Percentiles rank a stretch among this genome's conserved stretches.
phyloP scores from a whole-genome alignment of 1,139 yeast genomes.

The Suhomyces atakaporum region DNA sequence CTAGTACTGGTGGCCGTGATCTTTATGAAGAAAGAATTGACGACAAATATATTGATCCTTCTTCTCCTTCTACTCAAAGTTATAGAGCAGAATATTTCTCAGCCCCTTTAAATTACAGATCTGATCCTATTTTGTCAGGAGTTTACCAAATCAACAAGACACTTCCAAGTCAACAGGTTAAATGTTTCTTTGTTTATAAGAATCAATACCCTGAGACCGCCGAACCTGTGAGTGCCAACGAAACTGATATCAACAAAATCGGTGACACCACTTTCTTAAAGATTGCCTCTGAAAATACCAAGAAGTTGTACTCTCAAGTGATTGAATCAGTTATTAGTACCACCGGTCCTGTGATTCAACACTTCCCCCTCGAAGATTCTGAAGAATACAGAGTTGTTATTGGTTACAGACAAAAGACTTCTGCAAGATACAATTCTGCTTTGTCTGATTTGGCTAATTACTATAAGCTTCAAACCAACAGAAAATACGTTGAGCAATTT shows the following conservation, averaged over 20 bases:
- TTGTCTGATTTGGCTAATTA: constrained; percentile 85
- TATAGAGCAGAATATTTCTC: constrained; percentile 85
- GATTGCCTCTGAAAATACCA: constrained; percentile 80
- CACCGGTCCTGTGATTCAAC: constrained; percentile 92
- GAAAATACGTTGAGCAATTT: constrained; percentile 94
- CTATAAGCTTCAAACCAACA: constrained; percentile 80
- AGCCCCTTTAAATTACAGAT: constrained; percentile 58
- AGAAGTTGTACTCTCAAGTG: constrained; percentile 70
- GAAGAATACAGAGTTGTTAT: constrained; percentile 83
- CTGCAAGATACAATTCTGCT: constrained; percentile 88
- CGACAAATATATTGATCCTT: constrained; percentile 70
- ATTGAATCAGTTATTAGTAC: constrained; percentile 69
- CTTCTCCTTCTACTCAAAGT: constrained; percentile 40
- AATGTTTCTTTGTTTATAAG: constrained; percentile 86
- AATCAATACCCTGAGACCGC: constrained; percentile 54
- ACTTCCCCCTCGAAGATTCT: constrained; percentile 75
- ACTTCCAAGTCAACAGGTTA: constrained; percentile 54
- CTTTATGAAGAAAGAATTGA: constrained; percentile 72
- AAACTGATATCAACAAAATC: constrained; percentile 60
- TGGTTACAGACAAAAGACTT: constrained; percentile 82
- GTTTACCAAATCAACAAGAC: constrained; percentile 36
- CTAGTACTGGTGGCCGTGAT: constrained; percentile 37
- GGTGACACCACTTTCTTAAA: constrained; percentile 80
- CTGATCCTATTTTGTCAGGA: constrained; percentile 49
- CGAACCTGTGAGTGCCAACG: constrained; percentile 31